Base-by-base conservation (phyloP, 2,329 filamentous ascomycete species). In the Lasiodiplodia hormozganensis region DNA sequence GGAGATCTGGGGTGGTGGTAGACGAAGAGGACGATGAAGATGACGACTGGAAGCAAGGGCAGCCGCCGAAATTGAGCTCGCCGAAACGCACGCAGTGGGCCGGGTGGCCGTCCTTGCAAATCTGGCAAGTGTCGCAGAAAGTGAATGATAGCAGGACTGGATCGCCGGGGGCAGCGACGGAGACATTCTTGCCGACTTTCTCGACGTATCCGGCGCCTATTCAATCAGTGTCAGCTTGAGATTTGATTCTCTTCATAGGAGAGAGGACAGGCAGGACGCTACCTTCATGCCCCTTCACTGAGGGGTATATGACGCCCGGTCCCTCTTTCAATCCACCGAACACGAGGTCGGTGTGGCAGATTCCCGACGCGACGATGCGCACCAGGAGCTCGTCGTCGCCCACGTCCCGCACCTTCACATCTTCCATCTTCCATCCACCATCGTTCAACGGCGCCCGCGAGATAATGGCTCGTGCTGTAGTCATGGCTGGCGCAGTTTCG, bases 261-360 rank as follows among this genome's bases (percentile, higher is more conserved):
- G 10, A 11, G 16, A 36, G 18, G 43, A 47, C 11, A 21, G 21
- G 10, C n/a, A 3, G 7, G 7, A 57, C 58, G 18, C 8, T 68
- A 80, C 85, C 85, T 78, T 88, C 86, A 70, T 88, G 86, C 2
- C 86, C 86, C 18, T 86, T 75, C 1, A 87, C 80, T 31, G 79
- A 74, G 0, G 84, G 84, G 70, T 84, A 85, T 43, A 79, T 79
- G 2, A 81, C 76, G 11, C 73, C 75, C 25, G 51, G 60, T 2
- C 67, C 67, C 12, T 75, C 76, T 11, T 75, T 78, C 18, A 77
- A 65, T 10, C 81, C 78, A 2, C 82, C 84, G 64, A 85, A 81
- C 34, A 83, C 75, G 11, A 86, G 72, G 70, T 88, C 86, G 0
- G 85, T 86, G 69, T 88, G 86, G 70, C 86, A 88, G 62, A 88